Base-by-base conservation (phyloP, 2,329 filamentous ascomycete genomes). In the Fusarium nygamai region DNA sequence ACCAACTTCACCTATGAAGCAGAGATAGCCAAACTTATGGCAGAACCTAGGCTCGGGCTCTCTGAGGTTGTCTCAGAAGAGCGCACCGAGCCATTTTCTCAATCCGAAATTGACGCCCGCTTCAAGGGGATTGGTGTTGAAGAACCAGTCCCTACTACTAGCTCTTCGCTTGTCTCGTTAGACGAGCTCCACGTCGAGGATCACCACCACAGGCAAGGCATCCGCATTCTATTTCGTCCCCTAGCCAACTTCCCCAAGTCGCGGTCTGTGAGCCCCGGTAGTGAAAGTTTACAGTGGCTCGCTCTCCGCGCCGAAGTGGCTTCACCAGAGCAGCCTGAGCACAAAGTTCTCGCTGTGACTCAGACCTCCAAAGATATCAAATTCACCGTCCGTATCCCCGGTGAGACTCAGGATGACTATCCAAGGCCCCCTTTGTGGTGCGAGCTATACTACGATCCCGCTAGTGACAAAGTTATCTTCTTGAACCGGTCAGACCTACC, bases 301-400 rank as follows among this genome's bases (percentile, higher is more conserved):
- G 87, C 86, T 22, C 82, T 90, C 59, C 87, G 86, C 64, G 86
- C 88, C 69, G 88, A 90, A 78, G 84, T 87, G 43, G 84, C 87
- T 43, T 85, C 86, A 24, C 79, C 86, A 46, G 84, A 87, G n/a
- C 83, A 86, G 78, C 85, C 87, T n/a, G 84, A 86, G 70, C 86
- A 89, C 79, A 88, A 86, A 77, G 89, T 90, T 54, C 81, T 91
- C 33, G 89, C 89, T 41, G 88, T 91, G 77, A 89, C 88, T 74
- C 89, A 91, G 82, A 90, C 88, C 10, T 84, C 86, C 69, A 86
- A 86, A 76, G 88, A 90, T 79, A 89, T 90, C 84, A 90, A 89
- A 71, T 90, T 90, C 76, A 87, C 87, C 44, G 87, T 90, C 69
- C 84, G 86, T 57, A 88, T 90, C 64, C 89, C 88, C 9, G 84